Base-by-base conservation (phyloP, 2,329 filamentous ascomycete species). In the Neurospora sp. region DNA sequence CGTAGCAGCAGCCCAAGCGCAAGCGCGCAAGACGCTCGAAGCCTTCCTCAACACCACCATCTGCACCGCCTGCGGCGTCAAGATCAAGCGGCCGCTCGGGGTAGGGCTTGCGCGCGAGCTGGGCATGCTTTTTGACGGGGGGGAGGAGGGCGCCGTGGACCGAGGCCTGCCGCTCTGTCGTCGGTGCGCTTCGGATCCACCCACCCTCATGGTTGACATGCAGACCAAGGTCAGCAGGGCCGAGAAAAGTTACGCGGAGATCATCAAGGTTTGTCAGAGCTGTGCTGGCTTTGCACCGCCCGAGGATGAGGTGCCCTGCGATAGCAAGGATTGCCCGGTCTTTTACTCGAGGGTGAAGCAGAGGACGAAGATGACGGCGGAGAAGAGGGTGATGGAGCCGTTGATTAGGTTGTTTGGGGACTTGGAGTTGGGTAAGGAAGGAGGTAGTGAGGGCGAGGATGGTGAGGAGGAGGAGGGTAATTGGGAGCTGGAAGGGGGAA, bases 251-350 rank as follows among this genome's bases (percentile, higher is more conserved):
- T 85, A 87, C 11, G 78, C 82, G 65, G 87, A 93, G 71, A 80
- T 97, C 8, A 83, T 90, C 46, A 84, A 83, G 67, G 82, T 97
- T 8, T 99, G 96, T 79, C 88, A 91, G 71, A 91, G 87, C 75
- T 99, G 96, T 79, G 89, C 92, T 46, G 89, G 88, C 0, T 77
- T 94, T 19, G 84, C 90, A 3, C 90, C 89, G 73, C 82, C 88
- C 2, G 95, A 97, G 43, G 88, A 36, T 36, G 33, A 91, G 40
- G 89, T 97, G n/a, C 84, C 81, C 52, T 99, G 96, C 77, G 93
- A 97, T 77, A 97, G 92, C 78, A 88, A 92, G 78, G 95, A 97
- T 80, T 99, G 96, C 77, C 91, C 94, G 0, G 92, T 97, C 0
- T 98, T 97, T 75, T 98, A 97, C 80, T 89, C 89, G 39, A 81